A percentile compares a stretch with the other conserved stretches of the same genome.
These are phyloP conservation scores for Penstemon barbatus DNA, from an alignment of 257 asterid genomes.

Conservation along the genomic window DNA sequence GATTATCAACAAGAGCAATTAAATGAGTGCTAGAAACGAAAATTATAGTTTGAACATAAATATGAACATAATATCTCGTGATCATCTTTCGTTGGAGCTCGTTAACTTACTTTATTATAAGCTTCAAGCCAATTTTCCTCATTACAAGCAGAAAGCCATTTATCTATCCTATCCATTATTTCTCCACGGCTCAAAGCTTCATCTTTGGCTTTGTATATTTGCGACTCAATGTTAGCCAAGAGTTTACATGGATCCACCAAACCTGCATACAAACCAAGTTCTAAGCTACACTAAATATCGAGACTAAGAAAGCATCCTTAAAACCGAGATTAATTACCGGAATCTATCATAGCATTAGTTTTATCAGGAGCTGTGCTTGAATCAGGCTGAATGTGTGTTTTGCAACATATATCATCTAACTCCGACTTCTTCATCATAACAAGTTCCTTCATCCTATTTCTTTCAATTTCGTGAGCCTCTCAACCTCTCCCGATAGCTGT, in stretches of 20 bases:
- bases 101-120: too few species aligned
- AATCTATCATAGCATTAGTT: constrained; percentile 84
- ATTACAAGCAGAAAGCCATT: too few species aligned
- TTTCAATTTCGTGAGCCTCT: constrained; percentile 77
- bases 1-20: constrained; percentile 14
- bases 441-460: constrained; percentile 90
- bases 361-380: constrained; percentile 84
- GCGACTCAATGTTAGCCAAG: constrained; percentile 77
- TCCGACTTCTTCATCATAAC: constrained; percentile 83
- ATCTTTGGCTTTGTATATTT: constrained; percentile 62
- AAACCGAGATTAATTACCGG: constrained; percentile 53
- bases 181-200: constrained; percentile 87
- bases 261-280: constrained; percentile 52
- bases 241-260: constrained; percentile 92
- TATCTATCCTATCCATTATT: constrained; percentile 44
- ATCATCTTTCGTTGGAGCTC: too few species aligned
- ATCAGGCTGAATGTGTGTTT: constrained; percentile 80
- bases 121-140: too few species aligned
- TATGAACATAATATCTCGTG: too few species aligned
- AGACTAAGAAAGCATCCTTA: neutral
- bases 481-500: constrained; percentile 77
- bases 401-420: constrained; percentile 75
- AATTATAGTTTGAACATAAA: too few species aligned
- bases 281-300: constrained; percentile 15
- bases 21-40: neutral